Conservation (phyloP, 1,139 yeast species). For the Taphrina confusa region DNA sequence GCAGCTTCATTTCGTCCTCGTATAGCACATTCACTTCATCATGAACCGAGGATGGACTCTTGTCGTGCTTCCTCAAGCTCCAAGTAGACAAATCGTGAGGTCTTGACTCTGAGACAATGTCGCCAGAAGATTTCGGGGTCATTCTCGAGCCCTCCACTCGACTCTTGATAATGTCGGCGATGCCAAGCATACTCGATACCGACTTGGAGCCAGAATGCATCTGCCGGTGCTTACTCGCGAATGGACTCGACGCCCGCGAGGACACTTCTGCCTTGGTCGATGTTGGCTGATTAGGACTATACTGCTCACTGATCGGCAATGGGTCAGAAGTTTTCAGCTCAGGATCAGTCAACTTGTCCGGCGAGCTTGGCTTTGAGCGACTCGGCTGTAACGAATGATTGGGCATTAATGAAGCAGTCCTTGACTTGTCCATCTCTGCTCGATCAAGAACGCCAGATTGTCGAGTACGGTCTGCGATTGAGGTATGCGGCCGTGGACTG, state of each 20-base stretch:
- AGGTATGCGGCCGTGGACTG: too few species aligned
- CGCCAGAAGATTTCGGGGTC: not conserved
- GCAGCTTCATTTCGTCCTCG: conserved; percentile 1
- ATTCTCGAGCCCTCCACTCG: not conserved
- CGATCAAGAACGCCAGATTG: too few species aligned
- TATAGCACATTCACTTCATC: not conserved
- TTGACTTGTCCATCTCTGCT: too few species aligned
- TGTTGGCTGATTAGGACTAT: too few species aligned
- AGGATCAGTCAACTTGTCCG: too few species aligned
- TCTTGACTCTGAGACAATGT: too few species aligned
- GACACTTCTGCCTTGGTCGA: not conserved
- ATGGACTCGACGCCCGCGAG: not conserved
- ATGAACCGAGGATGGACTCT: not conserved
- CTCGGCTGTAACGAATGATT: too few species aligned
- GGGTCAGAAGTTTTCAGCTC: too few species aligned
- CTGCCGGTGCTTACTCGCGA: not conserved
- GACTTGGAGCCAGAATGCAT: not conserved
- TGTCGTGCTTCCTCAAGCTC: not conserved
- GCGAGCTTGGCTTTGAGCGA: too few species aligned
- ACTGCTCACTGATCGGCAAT: too few species aligned
- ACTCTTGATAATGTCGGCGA: conserved; percentile 17
- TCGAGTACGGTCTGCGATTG: too few species aligned
- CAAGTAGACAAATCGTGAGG: not conserved
- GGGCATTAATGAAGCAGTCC: too few species aligned
- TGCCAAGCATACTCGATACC: conserved; percentile 8